Evolutionary conservation across 139 green algal genomes (phyloP), one percentile per base, ranked within the genome.

Genomic region (Auxenochlorella pyrenoidosa): DNA sequence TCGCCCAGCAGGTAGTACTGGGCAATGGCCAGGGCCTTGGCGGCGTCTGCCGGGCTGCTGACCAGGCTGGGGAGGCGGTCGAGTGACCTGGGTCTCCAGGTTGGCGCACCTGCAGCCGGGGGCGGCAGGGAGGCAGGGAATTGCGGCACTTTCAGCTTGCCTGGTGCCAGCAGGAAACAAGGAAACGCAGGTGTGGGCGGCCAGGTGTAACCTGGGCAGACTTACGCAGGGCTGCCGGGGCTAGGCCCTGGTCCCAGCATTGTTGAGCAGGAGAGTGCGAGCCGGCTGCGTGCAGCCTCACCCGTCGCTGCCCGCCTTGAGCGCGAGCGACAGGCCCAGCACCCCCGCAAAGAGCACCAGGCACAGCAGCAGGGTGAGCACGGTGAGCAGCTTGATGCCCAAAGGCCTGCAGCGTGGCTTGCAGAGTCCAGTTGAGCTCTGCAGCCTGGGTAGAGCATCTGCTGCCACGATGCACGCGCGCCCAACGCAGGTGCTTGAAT

Each of bases 11-110:
- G 34, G 63, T 85, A 88, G 75, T 88, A 88, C 26, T 34, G 47
- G 0, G 85, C 85, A 13, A 88, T 32, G 3, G 85, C 60, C 4
- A 58, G 22, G 16, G 40, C 58, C 38, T 88, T 75, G 73, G 40
- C 40, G 18, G 38, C 40, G 32, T 43, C 54, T 26, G 40, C 30
- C 5, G 84, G 41, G 75, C 32, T 40, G 36, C 22, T 26, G 18
- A 82, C 10, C 26, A 28, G n/a, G 34, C 28, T 36, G 2, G 58
- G 58, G 26, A 84, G 41, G n/a, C 44, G 32, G 60, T n/a, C 13
- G 21, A 91, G n/a, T 77, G 36, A 91, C 54, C 26, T 85, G 77
- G 6, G 19, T 32, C 68, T 91, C 88, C 47, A 85, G 19, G 44
- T 91, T 89, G 47, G 22, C 32, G 59, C 84, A 88, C 75, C 75